Evolutionary conservation across 495 filamentous ascomycete species (phyloP).

Genomic region (Alectoria sarmentosa): DNA sequence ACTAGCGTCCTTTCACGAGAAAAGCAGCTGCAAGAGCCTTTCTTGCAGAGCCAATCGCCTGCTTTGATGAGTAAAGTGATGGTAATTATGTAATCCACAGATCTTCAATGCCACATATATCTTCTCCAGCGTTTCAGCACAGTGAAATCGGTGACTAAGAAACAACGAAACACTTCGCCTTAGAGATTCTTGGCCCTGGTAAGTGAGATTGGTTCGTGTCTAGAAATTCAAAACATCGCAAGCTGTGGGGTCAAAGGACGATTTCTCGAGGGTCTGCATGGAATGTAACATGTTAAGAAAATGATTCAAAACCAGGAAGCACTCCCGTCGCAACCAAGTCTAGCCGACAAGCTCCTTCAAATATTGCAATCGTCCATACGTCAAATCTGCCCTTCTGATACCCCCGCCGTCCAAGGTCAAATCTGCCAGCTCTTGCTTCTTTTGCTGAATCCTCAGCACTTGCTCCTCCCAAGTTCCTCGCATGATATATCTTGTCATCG

Average conservation of each 20-base stretch:
- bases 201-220: too few species aligned
- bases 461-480: slow-evolving; percentile 23
- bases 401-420: slow-evolving; percentile 6
- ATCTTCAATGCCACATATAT: too few species aligned
- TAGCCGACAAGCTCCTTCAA: slow-evolving; percentile 19
- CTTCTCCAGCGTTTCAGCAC: too few species aligned
- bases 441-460: slow-evolving; percentile 11
- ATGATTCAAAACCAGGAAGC: too few species aligned
- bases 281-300: too few species aligned
- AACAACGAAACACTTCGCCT: too few species aligned
- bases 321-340: not conserved
- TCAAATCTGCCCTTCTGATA: slow-evolving; percentile 13
- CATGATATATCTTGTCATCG: slow-evolving; percentile 24
- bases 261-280: too few species aligned
- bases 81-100: not conserved
- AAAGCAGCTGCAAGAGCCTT: not conserved
- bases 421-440: slow-evolving; percentile 17
- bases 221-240: too few species aligned
- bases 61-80: too few species aligned
- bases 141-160: too few species aligned
- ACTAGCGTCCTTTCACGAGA: slow-evolving; percentile 1
- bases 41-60: not conserved
- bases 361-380: slow-evolving; percentile 1
- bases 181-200: too few species aligned
- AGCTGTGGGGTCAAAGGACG: too few species aligned